These are phyloP conservation scores for Aspergillus heteromorphus DNA, from an alignment of 495 filamentous ascomycete genomes.

Conservation along the genomic window DNA sequence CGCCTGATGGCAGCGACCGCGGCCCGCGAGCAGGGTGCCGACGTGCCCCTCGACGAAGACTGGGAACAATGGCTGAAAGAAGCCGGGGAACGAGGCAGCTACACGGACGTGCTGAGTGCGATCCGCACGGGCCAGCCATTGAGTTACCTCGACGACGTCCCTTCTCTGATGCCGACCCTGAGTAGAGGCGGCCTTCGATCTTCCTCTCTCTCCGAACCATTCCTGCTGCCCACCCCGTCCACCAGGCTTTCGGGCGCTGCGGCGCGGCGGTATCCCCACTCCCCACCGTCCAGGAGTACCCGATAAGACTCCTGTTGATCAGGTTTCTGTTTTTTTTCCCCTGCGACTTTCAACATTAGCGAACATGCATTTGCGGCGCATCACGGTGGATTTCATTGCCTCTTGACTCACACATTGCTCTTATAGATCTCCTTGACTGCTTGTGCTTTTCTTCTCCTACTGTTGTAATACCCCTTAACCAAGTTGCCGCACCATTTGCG, in stretches of 20 bases:
- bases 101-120: slow-evolving; percentile 37
- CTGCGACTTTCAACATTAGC: not conserved
- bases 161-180: slow-evolving; percentile 17
- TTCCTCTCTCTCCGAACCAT: slow-evolving; percentile 16
- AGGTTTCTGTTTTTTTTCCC: not conserved
- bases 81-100: slow-evolving; percentile 57
- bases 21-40: slow-evolving; percentile 55
- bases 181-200: slow-evolving; percentile 14
- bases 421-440: slow-evolving; percentile 1
- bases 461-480: slow-evolving; percentile 1
- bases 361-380: slow-evolving; percentile 17
- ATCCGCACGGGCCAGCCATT: slow-evolving; percentile 38
- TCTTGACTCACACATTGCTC: not conserved
- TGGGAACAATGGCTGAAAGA: slow-evolving; percentile 88
- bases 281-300: slow-evolving; percentile 19
- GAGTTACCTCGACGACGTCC: slow-evolving; percentile 24
- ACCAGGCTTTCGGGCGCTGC: slow-evolving; percentile 11
- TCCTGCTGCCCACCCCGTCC: slow-evolving; percentile 15
- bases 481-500: not conserved
- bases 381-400: slow-evolving; percentile 6
- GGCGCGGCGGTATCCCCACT: slow-evolving; percentile 18
- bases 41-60: slow-evolving; percentile 66
- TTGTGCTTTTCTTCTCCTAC: slow-evolving; percentile 1
- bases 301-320: slow-evolving; percentile 8
- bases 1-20: slow-evolving; percentile 65